Base-by-base conservation (phyloP, 1,139 yeast genomes). In the Yamadazyma sp. region DNA sequence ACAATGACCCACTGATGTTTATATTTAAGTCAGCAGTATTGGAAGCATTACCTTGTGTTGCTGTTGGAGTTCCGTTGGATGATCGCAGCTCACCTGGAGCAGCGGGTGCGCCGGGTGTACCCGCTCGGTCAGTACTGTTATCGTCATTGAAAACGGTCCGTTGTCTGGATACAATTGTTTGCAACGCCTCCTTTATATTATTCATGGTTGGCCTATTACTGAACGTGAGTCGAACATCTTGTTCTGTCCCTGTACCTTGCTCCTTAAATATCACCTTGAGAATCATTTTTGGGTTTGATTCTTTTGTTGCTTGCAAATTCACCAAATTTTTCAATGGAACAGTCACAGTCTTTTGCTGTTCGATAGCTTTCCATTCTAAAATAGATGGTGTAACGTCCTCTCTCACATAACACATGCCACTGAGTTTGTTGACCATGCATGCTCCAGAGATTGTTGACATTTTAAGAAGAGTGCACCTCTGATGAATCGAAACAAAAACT, bases 121-220 rank as follows among this genome's bases (percentile, higher is more conserved):
- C 33, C 12, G 12, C 20, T 23, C 26, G n/a, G 2, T 17, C 22
- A 6, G 22, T 30, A 7, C 11, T 22, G 15, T 22, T 12, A 6
- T 58, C 54, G 38, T 64, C 72, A 25, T 63, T 62, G 15, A 72
- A 58, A 28, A 63, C 58, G 2, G 85, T 76, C 51, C 79, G 77
- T 54, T 76, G 81, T 46, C 92, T 68, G 0, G 88, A 83, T 11
- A 86, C 81, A 24, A 84, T 77, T 29, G 82, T 80, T 53, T 86
- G 94, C 11, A 87, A 61, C 0, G 86, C 67, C 29, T 76, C 80
- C 56, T 85, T 86, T 38, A 86, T 78, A 43, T 76, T 78, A 47
- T 83, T 84, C 94, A 87, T 83, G 13, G 86, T 81, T 16, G 80
- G 80, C 42, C 94, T 64, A 52, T 82, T 83, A 41, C 76, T 80